Evolutionary conservation across 2,329 filamentous ascomycete genomes (phyloP).

Genomic region (Emergomyces orientalis): DNA sequence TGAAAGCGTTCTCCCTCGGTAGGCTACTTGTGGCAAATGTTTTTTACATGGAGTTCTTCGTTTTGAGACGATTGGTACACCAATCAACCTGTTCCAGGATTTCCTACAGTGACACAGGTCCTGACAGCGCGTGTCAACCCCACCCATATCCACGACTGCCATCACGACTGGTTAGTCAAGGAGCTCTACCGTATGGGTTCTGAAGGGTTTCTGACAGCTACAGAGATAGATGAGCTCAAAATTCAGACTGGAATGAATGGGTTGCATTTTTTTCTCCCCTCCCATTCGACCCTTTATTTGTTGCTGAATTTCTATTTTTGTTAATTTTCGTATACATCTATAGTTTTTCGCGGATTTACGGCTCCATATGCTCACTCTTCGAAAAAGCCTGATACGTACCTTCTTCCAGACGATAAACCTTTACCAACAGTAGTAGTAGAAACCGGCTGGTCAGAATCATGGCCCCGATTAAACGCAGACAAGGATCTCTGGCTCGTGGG

Average conservation of each 20-base stretch:
- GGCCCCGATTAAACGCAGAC: slow-evolving; percentile 7
- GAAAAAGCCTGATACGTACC: slow-evolving; percentile 12
- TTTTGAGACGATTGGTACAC: not conserved
- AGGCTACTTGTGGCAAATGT: not conserved
- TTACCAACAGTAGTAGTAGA: slow-evolving; percentile 11
- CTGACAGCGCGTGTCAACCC: not conserved
- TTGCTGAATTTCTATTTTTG: too few relatives aligned
- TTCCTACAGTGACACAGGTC: not conserved
- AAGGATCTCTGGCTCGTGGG: slow-evolving; percentile 11
- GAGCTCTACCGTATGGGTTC: not conserved
- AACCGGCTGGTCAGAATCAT: slow-evolving; percentile 10
- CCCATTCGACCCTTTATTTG: not conserved
- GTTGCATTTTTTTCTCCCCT: not conserved
- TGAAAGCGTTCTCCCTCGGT: not conserved
- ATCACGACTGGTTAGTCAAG: not conserved
- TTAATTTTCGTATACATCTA: not conserved
- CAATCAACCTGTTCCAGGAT: not conserved
- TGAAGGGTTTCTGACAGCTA: not conserved
- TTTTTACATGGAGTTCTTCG: not conserved
- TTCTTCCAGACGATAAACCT: slow-evolving; percentile 2
- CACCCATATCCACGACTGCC: not conserved
- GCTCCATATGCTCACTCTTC: slow-evolving; percentile 2
- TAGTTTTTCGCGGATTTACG: slow-evolving; percentile 7
- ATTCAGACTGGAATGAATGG: not conserved
- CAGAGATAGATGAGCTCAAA: not conserved